phyloP scores from a whole-genome alignment of 225 moss, liverwort and hornwort species.

The Thuidium tamariscinum region DNA sequence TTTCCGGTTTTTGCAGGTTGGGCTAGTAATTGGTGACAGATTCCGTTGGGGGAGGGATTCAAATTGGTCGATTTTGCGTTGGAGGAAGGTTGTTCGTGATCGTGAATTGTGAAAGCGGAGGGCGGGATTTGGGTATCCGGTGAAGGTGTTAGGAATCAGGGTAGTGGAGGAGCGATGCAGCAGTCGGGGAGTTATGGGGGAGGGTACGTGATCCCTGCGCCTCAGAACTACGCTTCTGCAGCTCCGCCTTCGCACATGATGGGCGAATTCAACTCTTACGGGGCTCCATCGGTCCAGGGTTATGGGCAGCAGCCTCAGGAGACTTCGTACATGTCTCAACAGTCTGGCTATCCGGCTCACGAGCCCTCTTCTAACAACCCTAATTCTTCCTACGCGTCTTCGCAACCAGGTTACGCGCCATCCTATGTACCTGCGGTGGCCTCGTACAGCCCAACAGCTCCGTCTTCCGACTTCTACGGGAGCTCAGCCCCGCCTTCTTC shows the following conservation, averaged over 20 bases:
- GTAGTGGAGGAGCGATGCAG: constrained; percentile 35
- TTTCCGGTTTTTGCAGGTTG: neutral
- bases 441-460: constrained; percentile 43
- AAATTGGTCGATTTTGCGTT: neutral
- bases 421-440: constrained; percentile 38
- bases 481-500: constrained; percentile 34
- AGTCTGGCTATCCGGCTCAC: constrained; percentile 1
- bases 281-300: constrained; percentile 9
- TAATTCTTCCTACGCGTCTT: constrained; percentile 28
- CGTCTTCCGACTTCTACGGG: constrained; percentile 46
- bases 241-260: constrained; percentile 26
- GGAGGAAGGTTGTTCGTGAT: neutral
- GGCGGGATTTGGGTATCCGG: neutral
- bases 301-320: constrained; percentile 13
- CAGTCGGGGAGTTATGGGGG: constrained; percentile 46
- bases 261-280: constrained; percentile 28
- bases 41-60: neutral
- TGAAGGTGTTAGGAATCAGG: neutral
- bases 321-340: constrained; percentile 4
- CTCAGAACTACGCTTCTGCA: constrained; percentile 25
- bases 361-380: constrained; percentile 16
- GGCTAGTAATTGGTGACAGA: neutral
- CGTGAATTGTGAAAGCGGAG: neutral
- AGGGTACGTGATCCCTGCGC: constrained; percentile 24
- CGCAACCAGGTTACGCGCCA: constrained; percentile 36